Evolutionary conservation across 768 basidiomycete genomes (phyloP), one percentile per base, ranked within the genome.

Genomic region (Psilocybe subaeruginosa): DNA sequence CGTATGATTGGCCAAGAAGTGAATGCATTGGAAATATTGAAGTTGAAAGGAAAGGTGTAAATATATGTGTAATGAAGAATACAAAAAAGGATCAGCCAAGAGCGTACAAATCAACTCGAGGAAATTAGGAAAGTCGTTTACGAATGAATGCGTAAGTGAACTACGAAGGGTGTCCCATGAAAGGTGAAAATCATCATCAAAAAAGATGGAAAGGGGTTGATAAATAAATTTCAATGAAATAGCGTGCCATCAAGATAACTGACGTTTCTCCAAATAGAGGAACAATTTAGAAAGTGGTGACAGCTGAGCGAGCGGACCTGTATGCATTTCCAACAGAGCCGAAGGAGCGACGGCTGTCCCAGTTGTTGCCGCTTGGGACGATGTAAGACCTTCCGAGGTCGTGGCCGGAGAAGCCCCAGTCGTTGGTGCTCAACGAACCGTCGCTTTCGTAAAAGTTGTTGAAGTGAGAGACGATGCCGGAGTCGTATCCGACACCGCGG

Each of bases 321-420:
- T 71, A 77, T 9, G 78, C 78, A 60, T 69, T 66, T 41, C 70
- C 69, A 60, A 79, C 78, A 33, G 72, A 70, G 30, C 41, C 48
- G 49, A 61, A 73, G 19, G 70, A 72, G 62, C 50, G 61, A 30
- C 54, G 57, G 52, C 62, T 59, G 39, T 67, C 64, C 80, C 81
- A 83, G 76, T 82, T 81, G 69, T 68, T 66, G 61, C 78, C 79
- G 11, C 58, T 52, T 39, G 76, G 69, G 59, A 77, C 61, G 54
- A 80, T 72, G 49, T 73, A 77, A 59, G 76, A 72, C 52, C 61
- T 66, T 17, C 82, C 80, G 53, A 80, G 68, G 59, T 76, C 72
- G 57, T 56, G 59, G 45, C 80, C 80, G 27, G 61, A 67, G 77
- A 82, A 82, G 53, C 76, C 74, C 59, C 77, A 74, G 68, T 79